Evolutionary conservation across 169 alveolate species (phyloP), one percentile per base, ranked within the genome.

Genomic region (Plasmodium inui): DNA sequence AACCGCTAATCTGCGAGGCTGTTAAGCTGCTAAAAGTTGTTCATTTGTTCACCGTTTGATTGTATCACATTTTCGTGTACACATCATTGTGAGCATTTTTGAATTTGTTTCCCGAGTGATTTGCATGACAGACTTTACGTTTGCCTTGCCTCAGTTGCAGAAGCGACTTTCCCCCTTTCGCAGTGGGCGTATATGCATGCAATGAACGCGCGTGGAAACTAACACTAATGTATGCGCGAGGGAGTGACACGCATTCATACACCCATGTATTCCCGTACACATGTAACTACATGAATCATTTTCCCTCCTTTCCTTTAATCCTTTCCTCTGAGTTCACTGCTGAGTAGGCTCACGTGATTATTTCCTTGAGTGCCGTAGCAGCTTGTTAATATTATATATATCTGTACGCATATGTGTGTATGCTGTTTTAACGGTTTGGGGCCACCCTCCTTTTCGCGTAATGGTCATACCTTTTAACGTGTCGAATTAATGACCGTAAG

Each of bases 301-400:
- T 61, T n/a, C 32, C 32, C 26, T 3, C 14, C 14, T 61, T 22
- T 61, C 19, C 3, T 61, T 22, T 61, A 22, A 22, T 19, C 32
- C 22, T 61, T 61, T 61, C 32, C 19, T 61, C 9, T 61, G 7
- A 14, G 1, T 61, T 61, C 74, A 61, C 74, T 7, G 32, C 14
- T 81, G 76, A 28, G 50, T 26, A 50, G 50, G 78, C n/a, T 81
- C 76, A 81, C 19, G 22, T 50, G 44, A 37, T n/a, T 81, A 61
- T 61, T 61, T 61, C 32, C 74, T 61, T 61, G 3, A 8, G 32
- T n/a, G 28, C 14, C 32, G 34, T 61, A 61, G 37, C 14, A 61
- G 74, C 32, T 61, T 61, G n/a, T 61, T 14, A 61, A 61, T 61
- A 5, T 12, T 61, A 46, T n/a, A 6, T 26, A 61, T 61, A 26